A percentile compares a stretch with the other conserved stretches of the same genome.
Conservation (phyloP, 2,329 filamentous ascomycete genomes). For the Aspergillus udagawae region DNA sequence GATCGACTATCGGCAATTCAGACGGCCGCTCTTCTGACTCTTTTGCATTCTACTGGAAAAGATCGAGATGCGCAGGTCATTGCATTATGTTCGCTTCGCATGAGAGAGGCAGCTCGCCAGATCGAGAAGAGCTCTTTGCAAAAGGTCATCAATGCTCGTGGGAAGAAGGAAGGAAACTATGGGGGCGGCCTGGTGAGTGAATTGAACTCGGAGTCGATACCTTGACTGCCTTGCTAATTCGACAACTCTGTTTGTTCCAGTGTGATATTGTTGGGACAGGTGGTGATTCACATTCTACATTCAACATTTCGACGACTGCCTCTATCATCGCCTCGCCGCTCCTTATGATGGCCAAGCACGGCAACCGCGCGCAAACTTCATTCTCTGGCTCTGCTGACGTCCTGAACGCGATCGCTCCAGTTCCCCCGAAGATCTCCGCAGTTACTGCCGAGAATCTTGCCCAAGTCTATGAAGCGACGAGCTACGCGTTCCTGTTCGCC, state of each 20-base stretch:
- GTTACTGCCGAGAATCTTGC: constrained; percentile 69
- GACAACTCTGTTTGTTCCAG: constrained; percentile 29
- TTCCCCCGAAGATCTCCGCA: constrained; percentile 67
- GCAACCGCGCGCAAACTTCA: constrained; percentile 91
- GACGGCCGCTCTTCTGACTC: constrained; percentile 79
- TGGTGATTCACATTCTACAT: constrained; percentile 93
- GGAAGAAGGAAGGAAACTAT: constrained; percentile 68
- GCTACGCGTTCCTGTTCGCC: constrained; percentile 94
- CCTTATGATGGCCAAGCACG: constrained; percentile 87
- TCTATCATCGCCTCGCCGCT: constrained; percentile 87
- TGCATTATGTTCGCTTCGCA: constrained; percentile 74
- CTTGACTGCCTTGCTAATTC: constrained; percentile 2
- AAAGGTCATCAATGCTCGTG: constrained; percentile 57
- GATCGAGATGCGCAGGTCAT: constrained; percentile 83
- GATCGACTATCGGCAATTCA: constrained; percentile 85
- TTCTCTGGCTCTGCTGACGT: constrained; percentile 94
- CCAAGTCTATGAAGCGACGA: constrained; percentile 70
- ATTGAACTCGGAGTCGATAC: background rate
- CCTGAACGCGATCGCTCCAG: constrained; percentile 69
- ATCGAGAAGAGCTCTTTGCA: constrained; percentile 64
- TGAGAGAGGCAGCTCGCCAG: constrained; percentile 73
- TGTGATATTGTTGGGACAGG: constrained; percentile 97
- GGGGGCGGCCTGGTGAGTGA: constrained; percentile 72
- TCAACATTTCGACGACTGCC: constrained; percentile 94
- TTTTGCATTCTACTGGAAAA: constrained; percentile 83